A percentile compares a stretch with the other conserved stretches of the same genome.
These are phyloP conservation scores for Colletotrichum liriopes DNA, from an alignment of 2,329 filamentous ascomycete species.

Conservation along the genomic window DNA sequence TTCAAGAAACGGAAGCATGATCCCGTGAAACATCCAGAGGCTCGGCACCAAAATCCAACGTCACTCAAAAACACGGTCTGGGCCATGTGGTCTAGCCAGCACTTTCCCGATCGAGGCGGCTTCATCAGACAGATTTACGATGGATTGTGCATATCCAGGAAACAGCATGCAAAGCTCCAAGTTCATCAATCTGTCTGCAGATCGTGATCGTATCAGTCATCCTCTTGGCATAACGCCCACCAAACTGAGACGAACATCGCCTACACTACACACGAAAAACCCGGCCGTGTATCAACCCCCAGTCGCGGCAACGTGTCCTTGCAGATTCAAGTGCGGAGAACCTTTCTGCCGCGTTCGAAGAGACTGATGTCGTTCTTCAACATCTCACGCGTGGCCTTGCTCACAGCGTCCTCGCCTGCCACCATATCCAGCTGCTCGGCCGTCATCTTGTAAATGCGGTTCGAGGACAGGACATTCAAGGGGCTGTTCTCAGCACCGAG, in stretches of 20 bases:
- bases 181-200: neutral
- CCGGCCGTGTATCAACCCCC: neutral
- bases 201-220: neutral
- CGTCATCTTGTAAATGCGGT: constrained; percentile 64
- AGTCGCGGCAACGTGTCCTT: no score
- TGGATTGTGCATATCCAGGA: neutral
- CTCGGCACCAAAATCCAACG: neutral
- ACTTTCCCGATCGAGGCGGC: neutral
- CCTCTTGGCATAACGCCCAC: neutral
- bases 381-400: constrained; percentile 58
- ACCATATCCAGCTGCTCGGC: constrained; percentile 67
- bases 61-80: no score
- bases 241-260: neutral
- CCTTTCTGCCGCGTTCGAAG: constrained; percentile 55
- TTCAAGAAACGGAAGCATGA: neutral
- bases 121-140: neutral
- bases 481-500: constrained; percentile 66
- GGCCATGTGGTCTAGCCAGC: no score
- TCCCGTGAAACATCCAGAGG: neutral
- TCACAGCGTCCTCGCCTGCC: constrained; percentile 68
- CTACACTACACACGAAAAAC: no score
- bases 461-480: constrained; percentile 65
- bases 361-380: constrained; percentile 63
- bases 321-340: constrained; percentile 13
- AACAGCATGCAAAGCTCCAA: no score